phyloP scores from a whole-genome alignment of 768 basidiomycete genomes.

The Agaricus blazei region DNA sequence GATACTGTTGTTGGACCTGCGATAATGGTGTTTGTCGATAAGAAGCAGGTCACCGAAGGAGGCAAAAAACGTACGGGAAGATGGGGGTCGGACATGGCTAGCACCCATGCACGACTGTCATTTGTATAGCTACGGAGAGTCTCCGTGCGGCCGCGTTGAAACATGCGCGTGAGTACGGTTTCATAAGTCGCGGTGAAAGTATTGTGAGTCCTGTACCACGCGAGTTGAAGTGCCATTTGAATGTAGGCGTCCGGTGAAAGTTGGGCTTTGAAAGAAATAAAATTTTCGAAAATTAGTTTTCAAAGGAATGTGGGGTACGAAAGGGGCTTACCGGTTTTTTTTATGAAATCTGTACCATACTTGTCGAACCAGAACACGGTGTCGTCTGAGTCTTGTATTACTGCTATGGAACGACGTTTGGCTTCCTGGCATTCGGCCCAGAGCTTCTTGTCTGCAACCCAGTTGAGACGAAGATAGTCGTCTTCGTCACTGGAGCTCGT shows the following conservation, averaged over 20 bases:
- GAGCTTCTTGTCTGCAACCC: conserved; percentile 63
- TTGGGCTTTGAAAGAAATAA: conserved; percentile 28
- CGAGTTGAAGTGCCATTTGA: conserved; percentile 89
- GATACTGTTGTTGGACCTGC: conserved; percentile 26
- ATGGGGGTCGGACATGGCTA: conserved; percentile 59
- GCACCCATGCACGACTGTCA: conserved; percentile 74
- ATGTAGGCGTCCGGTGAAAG: conserved; percentile 78
- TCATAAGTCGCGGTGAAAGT: conserved; percentile 88
- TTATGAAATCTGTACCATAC: conserved; percentile 88
- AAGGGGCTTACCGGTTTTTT: conserved; percentile 50
- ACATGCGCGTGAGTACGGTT: conserved; percentile 84
- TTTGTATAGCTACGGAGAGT: conserved; percentile 73
- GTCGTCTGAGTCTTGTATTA: conserved; percentile 79
- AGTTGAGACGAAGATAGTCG: conserved; percentile 47
- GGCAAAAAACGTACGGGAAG: conserved; percentile 33
- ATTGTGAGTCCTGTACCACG: conserved; percentile 78
- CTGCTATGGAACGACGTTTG: conserved; percentile 43
- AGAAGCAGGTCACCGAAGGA: neutral
- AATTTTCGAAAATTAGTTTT: too few species aligned
- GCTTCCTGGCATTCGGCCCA: conserved; percentile 54
- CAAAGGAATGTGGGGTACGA: neutral
- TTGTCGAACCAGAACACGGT: conserved; percentile 77
- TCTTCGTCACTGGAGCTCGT: neutral
- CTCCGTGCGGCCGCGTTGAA: conserved; percentile 85
- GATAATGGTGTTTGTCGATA: conserved; percentile 21